Conservation (phyloP, 2,329 filamentous ascomycete species). For the Sclerotinia borealis region DNA sequence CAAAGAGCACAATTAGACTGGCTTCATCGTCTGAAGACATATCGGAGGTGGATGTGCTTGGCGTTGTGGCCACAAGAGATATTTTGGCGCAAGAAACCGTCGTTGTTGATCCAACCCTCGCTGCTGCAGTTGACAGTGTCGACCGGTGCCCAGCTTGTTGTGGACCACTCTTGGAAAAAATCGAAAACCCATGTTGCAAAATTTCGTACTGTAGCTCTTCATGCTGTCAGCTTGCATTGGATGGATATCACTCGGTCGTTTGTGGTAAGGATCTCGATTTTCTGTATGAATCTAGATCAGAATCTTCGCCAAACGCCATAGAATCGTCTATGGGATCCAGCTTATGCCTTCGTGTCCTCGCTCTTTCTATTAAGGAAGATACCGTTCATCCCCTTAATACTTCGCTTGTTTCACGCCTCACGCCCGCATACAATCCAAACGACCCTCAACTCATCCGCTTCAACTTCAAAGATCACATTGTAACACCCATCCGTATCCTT, state of each 20-base stretch:
- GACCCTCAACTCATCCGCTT: constrained; percentile 29
- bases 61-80: constrained; percentile 21
- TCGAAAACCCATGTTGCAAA: constrained; percentile 23
- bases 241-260: constrained; percentile 26
- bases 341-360: constrained; percentile 29
- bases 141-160: constrained; percentile 26
- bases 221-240: constrained; percentile 26
- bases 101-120: constrained; percentile 20
- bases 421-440: constrained; percentile 26
- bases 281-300: constrained; percentile 20
- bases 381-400: constrained; percentile 26
- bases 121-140: constrained; percentile 19
- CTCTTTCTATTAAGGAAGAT: constrained; percentile 25
- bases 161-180: constrained; percentile 16
- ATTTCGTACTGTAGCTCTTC: constrained; percentile 26
- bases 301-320: constrained; percentile 16
- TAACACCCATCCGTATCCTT: constrained; percentile 28
- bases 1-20: constrained; percentile 21
- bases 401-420: constrained; percentile 28
- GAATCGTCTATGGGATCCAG: constrained; percentile 28
- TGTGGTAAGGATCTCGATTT: constrained; percentile 31
- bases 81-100: constrained; percentile 20
- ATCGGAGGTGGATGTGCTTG: constrained; percentile 25
- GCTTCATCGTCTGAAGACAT: neutral
- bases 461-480: constrained; percentile 29